phyloP scores from a whole-genome alignment of 768 basidiomycete species.

The Infundibulicybe gibba region DNA sequence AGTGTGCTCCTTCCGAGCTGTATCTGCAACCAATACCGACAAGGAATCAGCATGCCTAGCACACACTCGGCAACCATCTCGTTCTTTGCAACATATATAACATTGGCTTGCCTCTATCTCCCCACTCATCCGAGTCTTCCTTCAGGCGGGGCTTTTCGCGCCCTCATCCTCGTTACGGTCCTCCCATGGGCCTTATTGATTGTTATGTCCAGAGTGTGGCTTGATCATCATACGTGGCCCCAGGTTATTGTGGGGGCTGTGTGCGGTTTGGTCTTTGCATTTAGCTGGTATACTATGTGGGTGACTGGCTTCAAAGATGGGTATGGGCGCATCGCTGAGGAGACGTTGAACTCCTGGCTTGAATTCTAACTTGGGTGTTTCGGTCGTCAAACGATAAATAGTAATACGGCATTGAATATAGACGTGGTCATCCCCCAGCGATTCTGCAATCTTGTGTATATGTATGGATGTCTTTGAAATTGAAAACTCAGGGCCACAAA shows the following conservation, averaged over 20 bases:
- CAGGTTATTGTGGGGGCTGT: conserved; percentile 61
- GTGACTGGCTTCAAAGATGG: neutral
- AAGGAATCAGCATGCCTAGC: conserved; percentile 66
- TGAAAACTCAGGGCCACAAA: too few relatives aligned
- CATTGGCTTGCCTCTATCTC: conserved; percentile 52
- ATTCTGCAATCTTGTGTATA: too few relatives aligned
- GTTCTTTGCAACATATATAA: conserved; percentile 59
- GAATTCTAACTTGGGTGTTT: too few relatives aligned
- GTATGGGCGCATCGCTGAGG: neutral
- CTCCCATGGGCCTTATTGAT: conserved; percentile 55
- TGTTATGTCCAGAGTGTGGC: conserved; percentile 64
- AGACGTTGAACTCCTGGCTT: too few relatives aligned
- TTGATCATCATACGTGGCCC: conserved; percentile 72
- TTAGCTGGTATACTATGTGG: conserved; percentile 61
- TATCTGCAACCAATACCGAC: too few relatives aligned
- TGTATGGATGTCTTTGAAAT: too few relatives aligned
- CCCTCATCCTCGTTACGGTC: conserved; percentile 40
- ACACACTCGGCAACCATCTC: conserved; percentile 73
- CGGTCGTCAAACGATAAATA: too few relatives aligned
- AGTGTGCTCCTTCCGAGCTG: conserved; percentile 11
- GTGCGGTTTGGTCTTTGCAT: conserved; percentile 52
- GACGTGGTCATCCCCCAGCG: too few relatives aligned
- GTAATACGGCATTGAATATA: too few relatives aligned
- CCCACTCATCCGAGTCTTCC: conserved; percentile 58
- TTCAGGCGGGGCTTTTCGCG: conserved; percentile 29